Base-by-base conservation (phyloP, 78 protist species). In the Guillardia theta region DNA sequence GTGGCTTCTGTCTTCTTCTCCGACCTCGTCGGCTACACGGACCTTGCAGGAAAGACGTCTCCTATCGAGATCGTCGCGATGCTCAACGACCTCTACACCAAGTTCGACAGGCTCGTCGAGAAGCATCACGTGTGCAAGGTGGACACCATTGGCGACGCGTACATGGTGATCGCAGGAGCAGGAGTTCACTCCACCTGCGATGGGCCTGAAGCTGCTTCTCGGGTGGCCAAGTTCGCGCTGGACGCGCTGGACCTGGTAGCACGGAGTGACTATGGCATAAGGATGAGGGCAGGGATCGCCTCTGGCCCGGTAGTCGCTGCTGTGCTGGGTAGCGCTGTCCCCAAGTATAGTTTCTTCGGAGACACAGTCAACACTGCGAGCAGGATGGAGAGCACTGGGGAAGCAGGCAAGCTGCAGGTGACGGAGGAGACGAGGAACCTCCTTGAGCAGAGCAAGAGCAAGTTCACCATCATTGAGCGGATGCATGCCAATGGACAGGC, bases 101-200 rank as follows among this genome's bases (percentile, higher is more conserved):
- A 58, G 6, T 58, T 58, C 70, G 70, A 58, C 70, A 58, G 27
- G 6, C 70, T 58, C 6, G 70, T 30, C 70, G 27, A 58, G 70
- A 24, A 30, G 1, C 70, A 58, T 30, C 70, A 58, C 39, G 70
- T 58, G 27, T 58, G 21, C 70, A 58, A 58, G 70, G 21, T 30
- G 70, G 70, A 58, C 70, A 58, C 70, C 70, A 58, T 58, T 30
- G 70, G 70, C 27, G 70, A 58, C 70, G 70, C 70, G 70, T 58
- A 58, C 70, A 58, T 58, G 70, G 70, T 58, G 2, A 30, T 58
- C 70, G 70, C 39, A 24, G 70, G 70, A 24, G 70, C 70, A 30
- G 39, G 39, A 30, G 70, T 27, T 24, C 70, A 30, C 70, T n/a
- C n/a, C n/a, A n/a, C n/a, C n/a, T 58, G 70, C 70, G 6, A 30